Evolutionary conservation across 208 protist species (phyloP), one percentile per base, ranked within the genome.

Genomic region (Perkinsela sp.): DNA sequence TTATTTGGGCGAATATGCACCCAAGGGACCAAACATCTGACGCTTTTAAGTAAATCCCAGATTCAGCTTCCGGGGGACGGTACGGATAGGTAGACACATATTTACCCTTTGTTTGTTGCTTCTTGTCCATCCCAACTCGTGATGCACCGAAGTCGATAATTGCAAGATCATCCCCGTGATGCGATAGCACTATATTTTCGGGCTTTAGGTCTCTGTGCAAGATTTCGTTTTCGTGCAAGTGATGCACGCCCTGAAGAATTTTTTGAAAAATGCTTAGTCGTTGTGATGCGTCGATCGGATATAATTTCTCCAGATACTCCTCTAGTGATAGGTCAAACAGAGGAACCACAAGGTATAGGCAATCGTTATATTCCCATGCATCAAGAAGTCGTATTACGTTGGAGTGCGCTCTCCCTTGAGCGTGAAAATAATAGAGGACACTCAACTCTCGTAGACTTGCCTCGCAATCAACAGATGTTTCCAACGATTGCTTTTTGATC

Each of bases 11-110:
- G 72, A 99, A 95, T 70, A 99, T 99, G 75, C 94, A 98, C 57
- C 96, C 97, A 57, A 97, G 88, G 0, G 90, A 96, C 97, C 97
- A 99, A 29, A 99, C 89, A 79, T 99, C 97, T 15, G 40, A 57
- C 22, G 40, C 6, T 57, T 57, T 57, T 6, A 57, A 57, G 22
- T n/a, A 57, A n/a, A 57, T 6, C 13, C 40, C 40, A 22, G 22
- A 6, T n/a, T 57, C 40, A 57, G 40, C 40, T 57, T 57, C 40
- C 6, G 40, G 40, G 22, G 40, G 40, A 22, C 40, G 40, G 22
- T 57, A 57, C 22, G 40, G 40, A 57, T 57, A 57, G 40, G 40
- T 57, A 22, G 13, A 57, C 22, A 57, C 40, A 22, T 57, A 57
- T 57, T 57, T 57, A 57, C 40, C 40, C 40, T 57, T 57, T 57